Evolutionary conservation across 2,329 filamentous ascomycete genomes (phyloP).

Genomic region (Colletotrichum sp.): DNA sequence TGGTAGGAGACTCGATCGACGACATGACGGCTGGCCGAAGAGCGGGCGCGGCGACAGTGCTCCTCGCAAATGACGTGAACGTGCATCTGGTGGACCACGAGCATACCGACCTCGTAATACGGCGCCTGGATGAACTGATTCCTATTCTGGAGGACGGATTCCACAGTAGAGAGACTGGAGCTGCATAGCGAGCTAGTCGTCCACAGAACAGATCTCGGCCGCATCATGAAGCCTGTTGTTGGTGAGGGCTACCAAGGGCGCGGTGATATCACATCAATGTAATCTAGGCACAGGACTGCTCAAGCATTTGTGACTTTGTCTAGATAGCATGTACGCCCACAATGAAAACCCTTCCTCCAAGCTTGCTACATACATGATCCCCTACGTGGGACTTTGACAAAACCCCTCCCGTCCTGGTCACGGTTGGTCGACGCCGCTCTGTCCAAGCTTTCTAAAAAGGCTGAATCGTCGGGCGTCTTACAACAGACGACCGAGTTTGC

Average conservation of each 20-base stretch:
- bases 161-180: constrained; percentile 42
- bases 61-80: constrained; percentile 87
- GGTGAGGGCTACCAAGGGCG: background rate
- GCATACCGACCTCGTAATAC: constrained; percentile 78
- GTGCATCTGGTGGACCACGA: constrained; percentile 70
- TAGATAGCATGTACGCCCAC: constrained; percentile 16
- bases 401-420: background rate
- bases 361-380: constrained; percentile 9
- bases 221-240: background rate
- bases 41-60: constrained; percentile 88
- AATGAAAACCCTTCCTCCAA: constrained; percentile 16
- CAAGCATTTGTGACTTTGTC: constrained; percentile 16
- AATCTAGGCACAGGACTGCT: background rate
- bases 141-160: constrained; percentile 75
- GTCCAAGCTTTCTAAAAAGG: constrained; percentile 11
- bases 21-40: constrained; percentile 88
- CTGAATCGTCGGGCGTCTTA: background rate
- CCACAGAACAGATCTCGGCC: background rate
- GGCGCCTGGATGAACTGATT: constrained; percentile 77
- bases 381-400: background rate
- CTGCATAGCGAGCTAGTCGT: background rate
- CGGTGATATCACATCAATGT: background rate
- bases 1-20: constrained; percentile 84
- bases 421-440: background rate
- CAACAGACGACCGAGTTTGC: background rate